Percentiles rank a stretch among this genome's conserved stretches.
Conservation (phyloP, 2,329 filamentous ascomycete genomes). For the Aspergillus brunneoviolaceus region DNA sequence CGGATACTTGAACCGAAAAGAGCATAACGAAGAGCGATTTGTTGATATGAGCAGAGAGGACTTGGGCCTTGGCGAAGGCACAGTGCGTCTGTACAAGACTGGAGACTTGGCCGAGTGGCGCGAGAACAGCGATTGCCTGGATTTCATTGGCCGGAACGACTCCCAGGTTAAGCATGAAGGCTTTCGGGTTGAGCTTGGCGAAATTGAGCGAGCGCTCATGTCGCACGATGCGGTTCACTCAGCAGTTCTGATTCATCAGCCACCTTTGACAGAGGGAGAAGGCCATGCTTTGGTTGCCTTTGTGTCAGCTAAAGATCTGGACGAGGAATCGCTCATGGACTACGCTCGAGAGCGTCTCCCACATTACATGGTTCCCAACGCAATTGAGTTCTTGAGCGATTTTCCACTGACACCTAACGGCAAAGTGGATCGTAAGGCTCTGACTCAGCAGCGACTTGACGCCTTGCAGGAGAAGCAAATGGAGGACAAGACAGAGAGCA, state of each 20-base stretch:
- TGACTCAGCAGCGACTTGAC: constrained; percentile 10
- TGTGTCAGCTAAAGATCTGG: not conserved
- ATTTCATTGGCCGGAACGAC: constrained; percentile 71
- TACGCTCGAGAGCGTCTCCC: constrained; percentile 69
- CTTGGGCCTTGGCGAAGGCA: not conserved
- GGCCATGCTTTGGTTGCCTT: constrained; percentile 1
- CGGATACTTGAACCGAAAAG: constrained; percentile 60
- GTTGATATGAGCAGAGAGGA: constrained; percentile 34
- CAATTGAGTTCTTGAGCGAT: constrained; percentile 61
- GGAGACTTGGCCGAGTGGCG: constrained; percentile 63
- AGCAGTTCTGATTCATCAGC: constrained; percentile 1
- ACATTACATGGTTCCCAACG: constrained; percentile 65
- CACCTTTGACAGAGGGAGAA: not conserved
- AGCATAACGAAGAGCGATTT: constrained; percentile 68
- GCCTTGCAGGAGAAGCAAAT: not conserved
- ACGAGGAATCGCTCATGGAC: constrained; percentile 54
- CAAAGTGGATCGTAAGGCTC: constrained; percentile 53
- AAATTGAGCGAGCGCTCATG: constrained; percentile 73
- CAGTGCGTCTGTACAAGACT: constrained; percentile 63
- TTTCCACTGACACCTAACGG: constrained; percentile 71
- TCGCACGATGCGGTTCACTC: not conserved
- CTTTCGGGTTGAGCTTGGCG: constrained; percentile 83
- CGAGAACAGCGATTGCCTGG: constrained; percentile 76
- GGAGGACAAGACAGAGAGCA: not conserved
- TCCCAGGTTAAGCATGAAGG: constrained; percentile 86